Conservation (phyloP, 2,329 filamentous ascomycete species). For the Cladophialophora chaetospira region DNA sequence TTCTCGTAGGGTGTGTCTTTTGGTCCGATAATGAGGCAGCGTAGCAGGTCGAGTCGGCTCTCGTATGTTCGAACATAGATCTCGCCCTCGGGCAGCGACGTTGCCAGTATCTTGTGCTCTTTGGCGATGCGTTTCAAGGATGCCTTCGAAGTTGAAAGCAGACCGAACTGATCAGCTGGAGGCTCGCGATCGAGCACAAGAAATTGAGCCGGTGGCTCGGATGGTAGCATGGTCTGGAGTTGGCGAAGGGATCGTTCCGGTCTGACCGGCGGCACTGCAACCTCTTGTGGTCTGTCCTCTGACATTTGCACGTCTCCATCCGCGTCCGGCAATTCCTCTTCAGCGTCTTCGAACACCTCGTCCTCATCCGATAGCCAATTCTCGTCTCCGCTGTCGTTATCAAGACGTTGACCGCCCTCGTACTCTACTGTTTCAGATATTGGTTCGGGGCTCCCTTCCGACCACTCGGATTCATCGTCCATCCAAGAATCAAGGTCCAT, state of each 20-base stretch:
- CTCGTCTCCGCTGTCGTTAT: conserved; percentile 46
- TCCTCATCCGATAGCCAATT: conserved; percentile 46
- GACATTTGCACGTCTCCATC: conserved; percentile 21
- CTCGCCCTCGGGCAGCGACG: conserved; percentile 53
- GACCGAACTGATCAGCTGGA: conserved; percentile 46
- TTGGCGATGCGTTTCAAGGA: conserved; percentile 55
- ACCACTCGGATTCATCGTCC: conserved; percentile 35
- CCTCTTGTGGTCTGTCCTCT: background rate
- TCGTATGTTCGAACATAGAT: conserved; percentile 64
- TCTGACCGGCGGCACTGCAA: background rate
- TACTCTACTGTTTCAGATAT: conserved; percentile 45
- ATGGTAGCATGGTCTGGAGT: conserved; percentile 3
- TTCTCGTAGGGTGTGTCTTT: conserved; percentile 62
- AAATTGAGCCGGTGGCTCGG: conserved; percentile 39
- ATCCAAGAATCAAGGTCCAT: conserved; percentile 39
- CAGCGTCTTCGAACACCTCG: conserved; percentile 29
- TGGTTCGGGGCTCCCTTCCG: conserved; percentile 18
- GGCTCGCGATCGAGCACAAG: conserved; percentile 45
- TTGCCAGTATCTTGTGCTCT: conserved; percentile 60
- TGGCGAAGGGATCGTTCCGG: conserved; percentile 1
- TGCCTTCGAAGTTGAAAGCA: conserved; percentile 36
- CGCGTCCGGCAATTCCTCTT: conserved; percentile 21
- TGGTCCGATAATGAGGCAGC: conserved; percentile 61
- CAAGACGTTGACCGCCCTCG: conserved; percentile 46
- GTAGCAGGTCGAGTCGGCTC: conserved; percentile 58